phyloP scores from a whole-genome alignment of 2,329 filamentous ascomycete species.

The Apiospora arundinis region DNA sequence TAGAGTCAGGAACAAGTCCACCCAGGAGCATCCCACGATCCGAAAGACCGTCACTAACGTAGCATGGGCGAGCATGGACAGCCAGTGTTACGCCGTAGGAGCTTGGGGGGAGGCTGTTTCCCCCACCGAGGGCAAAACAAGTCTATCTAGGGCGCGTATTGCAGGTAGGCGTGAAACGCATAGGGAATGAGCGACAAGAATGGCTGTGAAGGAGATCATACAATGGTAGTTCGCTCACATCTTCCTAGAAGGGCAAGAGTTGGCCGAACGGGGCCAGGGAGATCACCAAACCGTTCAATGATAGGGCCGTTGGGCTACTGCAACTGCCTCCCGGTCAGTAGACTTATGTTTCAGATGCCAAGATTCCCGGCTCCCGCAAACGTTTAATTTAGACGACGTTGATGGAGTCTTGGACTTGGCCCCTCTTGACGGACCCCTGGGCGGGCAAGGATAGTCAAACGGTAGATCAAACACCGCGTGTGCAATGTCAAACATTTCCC shows the following conservation, averaged over 20 bases:
- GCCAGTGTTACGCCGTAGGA: background rate
- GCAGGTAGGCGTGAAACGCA: conserved; percentile 1
- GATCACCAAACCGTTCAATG: background rate
- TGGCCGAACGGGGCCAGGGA: background rate
- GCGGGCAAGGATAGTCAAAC: conserved; percentile 5
- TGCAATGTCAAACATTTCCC: conserved; percentile 8
- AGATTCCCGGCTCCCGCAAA: conserved; percentile 9
- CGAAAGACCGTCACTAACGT: background rate
- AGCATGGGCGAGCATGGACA: background rate
- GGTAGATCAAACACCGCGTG: conserved; percentile 17
- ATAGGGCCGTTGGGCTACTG: background rate
- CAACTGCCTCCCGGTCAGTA: background rate
- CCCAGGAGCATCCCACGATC: conserved; percentile 6
- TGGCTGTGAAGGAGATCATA: conserved; percentile 15
- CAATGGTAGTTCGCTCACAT: conserved; percentile 10
- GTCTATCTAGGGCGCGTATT: background rate
- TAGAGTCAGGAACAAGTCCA: background rate
- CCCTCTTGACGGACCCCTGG: background rate
- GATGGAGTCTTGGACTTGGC: background rate
- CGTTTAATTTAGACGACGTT: conserved; percentile 1
- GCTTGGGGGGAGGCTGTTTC: background rate
- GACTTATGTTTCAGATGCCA: conserved; percentile 6
- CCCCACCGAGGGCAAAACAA: conserved; percentile 4
- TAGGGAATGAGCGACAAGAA: conserved; percentile 11
- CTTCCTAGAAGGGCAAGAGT: background rate